Evolutionary conservation across 2,329 filamentous ascomycete species (phyloP), one percentile per base, ranked within the genome.

Genomic region (Neodidymelliopsis sp.): DNA sequence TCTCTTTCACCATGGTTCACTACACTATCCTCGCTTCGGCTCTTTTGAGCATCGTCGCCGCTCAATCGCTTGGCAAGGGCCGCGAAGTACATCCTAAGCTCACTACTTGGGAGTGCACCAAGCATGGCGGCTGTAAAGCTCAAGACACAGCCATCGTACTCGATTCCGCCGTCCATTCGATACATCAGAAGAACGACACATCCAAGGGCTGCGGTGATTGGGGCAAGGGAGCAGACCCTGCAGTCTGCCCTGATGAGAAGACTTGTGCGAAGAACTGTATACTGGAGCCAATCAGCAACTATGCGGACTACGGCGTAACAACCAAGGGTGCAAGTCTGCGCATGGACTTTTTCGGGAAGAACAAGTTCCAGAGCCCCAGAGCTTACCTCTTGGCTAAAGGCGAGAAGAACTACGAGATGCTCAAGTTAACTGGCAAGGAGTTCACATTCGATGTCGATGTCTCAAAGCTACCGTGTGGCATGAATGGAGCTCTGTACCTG

Each of bases 371-470:
- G 34, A 74, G 74, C 25, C 77, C 83, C 45, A 81, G 87, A 59
- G 73, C 86, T 31, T 90, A 88, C 69, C 78, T 89, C 54, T 81
- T 89, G 76, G 79, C 81, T 11, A 59, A 71, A 59, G 75, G 78
- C 40, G 81, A 85, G 33, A 77, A 76, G 59, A 81, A 80, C 50
- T 90, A 90, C 72, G 75, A 88, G 74, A 79, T 81, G 66, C 85
- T 89, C 74, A 79, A 83, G 50, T 77, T 89, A 49, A 77, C 84
- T 43, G 84, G 84, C 72, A 80, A 86, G 65, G 87, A 90, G 71
- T 85, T 90, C 74, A 86, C 84, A 44, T 88, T 90, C 54, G 86
- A 89, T 45, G 86, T 89, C 19, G 87, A 90, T 66, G 82, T 69
- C 2, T 74, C 72, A 4, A 73, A 70, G 56, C 59, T 74, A n/a